Evolutionary conservation across 2,329 filamentous ascomycete genomes (phyloP), one percentile per base, ranked within the genome.

Genomic region (Colletotrichum costaricense): DNA sequence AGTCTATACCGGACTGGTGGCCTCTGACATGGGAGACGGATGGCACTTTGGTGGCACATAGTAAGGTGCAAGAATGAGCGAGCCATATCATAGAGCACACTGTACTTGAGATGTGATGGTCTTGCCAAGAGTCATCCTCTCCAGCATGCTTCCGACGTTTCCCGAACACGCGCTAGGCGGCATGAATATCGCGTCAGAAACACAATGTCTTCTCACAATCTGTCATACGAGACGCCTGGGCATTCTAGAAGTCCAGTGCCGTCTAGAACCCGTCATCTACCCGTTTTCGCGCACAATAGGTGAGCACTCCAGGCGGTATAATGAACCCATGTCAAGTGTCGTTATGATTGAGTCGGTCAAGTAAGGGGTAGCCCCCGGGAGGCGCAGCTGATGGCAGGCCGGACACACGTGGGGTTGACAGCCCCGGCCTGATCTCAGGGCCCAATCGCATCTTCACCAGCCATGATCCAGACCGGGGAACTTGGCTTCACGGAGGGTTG

Each of bases 401-500:
- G 55, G 59, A 64, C 66, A 70, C 26, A 64, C 46, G 42, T 35
- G 62, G 56, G 42, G 46, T 38, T 42, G 24, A n/a, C 46, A 57
- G 30, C 52, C 69, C 69, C 54, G 54, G 59, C 55, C 33, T 19
- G 49, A 52, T 66, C 60, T 56, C 60, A 56, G 49, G 67, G 56
- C n/a, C 71, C 71, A 73, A 66, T 73, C 71, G 71, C 56, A 63
- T 73, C 56, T 62, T 35, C 24, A 19, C 22, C 26, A 22, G 26
- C 46, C n/a, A 16, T 38, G 30, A 22, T 67, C 22, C 12, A 26
- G 26, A 22, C 28, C 42, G 22, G 46, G n/a, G 33, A 4, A 35
- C 52, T 33, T 70, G 67, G 60, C 67, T 14, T 33, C 54, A 22
- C 19, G 42, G 19, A 49, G 19, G 42, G 35, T 67, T 49, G 33